These are phyloP conservation scores for Crithidia thermophila DNA, from an alignment of 208 protist genomes.

Conservation along the genomic window DNA sequence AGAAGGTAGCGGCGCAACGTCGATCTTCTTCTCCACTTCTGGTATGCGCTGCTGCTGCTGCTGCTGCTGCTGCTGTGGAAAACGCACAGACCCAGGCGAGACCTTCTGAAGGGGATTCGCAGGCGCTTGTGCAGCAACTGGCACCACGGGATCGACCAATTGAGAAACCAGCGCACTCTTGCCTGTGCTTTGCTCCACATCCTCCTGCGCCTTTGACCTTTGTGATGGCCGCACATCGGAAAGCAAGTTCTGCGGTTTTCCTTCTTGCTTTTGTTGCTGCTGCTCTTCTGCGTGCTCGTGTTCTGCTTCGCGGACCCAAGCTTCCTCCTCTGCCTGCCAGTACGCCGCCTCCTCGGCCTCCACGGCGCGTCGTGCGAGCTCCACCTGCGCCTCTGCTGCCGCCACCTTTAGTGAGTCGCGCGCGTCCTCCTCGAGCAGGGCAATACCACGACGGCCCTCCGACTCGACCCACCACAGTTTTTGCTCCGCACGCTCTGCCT, in stretches of 20 bases:
- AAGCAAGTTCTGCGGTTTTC: no score
- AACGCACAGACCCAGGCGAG: neutral
- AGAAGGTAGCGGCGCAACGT: neutral
- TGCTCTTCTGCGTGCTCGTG: constrained; percentile 1
- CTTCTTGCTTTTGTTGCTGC: neutral
- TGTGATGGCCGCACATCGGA: no score
- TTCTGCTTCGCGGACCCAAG: constrained; percentile 23
- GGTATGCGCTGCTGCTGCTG: neutral
- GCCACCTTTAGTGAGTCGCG: constrained; percentile 20
- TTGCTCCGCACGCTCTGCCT: constrained; percentile 3
- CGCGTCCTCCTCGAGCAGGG: constrained; percentile 20
- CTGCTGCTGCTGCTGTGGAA: constrained; percentile 10
- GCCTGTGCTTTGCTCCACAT: no score
- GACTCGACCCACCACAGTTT: constrained; percentile 9
- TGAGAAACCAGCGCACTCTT: no score
- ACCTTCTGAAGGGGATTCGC: no score
- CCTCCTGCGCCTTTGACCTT: no score
- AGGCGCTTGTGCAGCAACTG: no score
- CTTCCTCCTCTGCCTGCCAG: constrained; percentile 43
- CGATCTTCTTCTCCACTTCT: neutral
- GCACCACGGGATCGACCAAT: no score
- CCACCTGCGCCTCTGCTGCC: constrained; percentile 26
- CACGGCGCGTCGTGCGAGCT: constrained; percentile 18
- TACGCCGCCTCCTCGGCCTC: constrained; percentile 39
- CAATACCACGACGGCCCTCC: constrained; percentile 18